Evolutionary conservation across 495 filamentous ascomycete genomes (phyloP).

Genomic region (Xylona heveae): DNA sequence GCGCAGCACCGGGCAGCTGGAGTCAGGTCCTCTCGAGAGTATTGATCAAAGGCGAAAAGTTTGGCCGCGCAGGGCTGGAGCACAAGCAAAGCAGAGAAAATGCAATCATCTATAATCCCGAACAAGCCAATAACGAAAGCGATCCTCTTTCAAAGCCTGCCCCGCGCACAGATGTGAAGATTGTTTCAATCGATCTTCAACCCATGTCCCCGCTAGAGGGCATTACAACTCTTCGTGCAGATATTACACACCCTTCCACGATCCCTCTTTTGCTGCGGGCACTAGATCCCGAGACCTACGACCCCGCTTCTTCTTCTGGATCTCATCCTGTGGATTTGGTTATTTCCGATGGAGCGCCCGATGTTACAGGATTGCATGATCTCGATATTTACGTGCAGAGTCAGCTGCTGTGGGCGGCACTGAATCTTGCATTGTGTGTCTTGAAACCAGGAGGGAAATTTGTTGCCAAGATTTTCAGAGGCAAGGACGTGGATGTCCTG

Average conservation of each 20-base stretch:
- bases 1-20: slow-evolving; percentile 92
- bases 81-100: too few species aligned
- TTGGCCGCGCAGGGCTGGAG: slow-evolving; percentile 65
- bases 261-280: slow-evolving; percentile 72
- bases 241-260: slow-evolving; percentile 93
- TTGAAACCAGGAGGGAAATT: slow-evolving; percentile 86
- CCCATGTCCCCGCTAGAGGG: slow-evolving; percentile 86
- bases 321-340: slow-evolving; percentile 73
- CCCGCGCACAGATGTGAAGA: slow-evolving; percentile 61
- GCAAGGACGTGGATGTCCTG: slow-evolving; percentile 76
- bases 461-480: slow-evolving; percentile 93
- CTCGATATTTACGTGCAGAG: slow-evolving; percentile 95
- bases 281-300: slow-evolving; percentile 53
- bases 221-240: slow-evolving; percentile 75
- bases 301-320: slow-evolving; percentile 23
- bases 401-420: slow-evolving; percentile 78
- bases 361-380: slow-evolving; percentile 92
- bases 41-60: slow-evolving; percentile 77
- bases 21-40: slow-evolving; percentile 86
- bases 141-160: too few species aligned
- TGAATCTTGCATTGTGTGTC: slow-evolving; percentile 81
- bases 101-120: too few species aligned
- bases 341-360: slow-evolving; percentile 83
- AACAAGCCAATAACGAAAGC: too few species aligned
- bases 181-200: slow-evolving; percentile 86